Evolutionary conservation across 345 rosid genomes (phyloP).

Genomic region (Brassica incana): DNA sequence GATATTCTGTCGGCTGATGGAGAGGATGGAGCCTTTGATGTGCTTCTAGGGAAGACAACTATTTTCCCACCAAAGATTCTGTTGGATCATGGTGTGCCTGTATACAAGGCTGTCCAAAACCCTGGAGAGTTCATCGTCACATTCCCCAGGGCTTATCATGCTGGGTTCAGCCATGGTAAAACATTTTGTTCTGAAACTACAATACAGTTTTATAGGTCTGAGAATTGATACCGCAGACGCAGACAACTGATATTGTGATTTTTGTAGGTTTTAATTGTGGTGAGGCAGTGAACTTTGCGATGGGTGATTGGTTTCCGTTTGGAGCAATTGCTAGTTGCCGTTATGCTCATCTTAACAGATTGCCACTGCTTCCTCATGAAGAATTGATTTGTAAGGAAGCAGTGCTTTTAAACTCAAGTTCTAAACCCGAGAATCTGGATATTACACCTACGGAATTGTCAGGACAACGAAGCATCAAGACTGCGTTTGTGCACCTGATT

Average conservation of each 20-base stretch:
- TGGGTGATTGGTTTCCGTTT: slow-evolving; percentile 90
- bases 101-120: slow-evolving; percentile 58
- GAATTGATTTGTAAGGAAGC: slow-evolving; percentile 97
- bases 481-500: slow-evolving; percentile 75
- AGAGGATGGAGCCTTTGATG: slow-evolving; percentile 98
- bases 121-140: slow-evolving; percentile 95
- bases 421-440: slow-evolving; percentile 60
- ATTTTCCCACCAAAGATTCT: slow-evolving; percentile 89
- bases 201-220: too few relatives aligned
- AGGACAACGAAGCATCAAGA: slow-evolving; percentile 57
- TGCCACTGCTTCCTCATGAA: slow-evolving; percentile 97
- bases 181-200: too few relatives aligned
- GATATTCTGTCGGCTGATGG: slow-evolving; percentile 76
- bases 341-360: slow-evolving; percentile 84
- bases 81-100: slow-evolving; percentile 82
- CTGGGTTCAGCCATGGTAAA: too few relatives aligned
- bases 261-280: slow-evolving; percentile 77
- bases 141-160: too few relatives aligned
- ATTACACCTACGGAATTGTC: slow-evolving; percentile 57
- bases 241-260: too few relatives aligned
- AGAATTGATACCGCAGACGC: too few relatives aligned
- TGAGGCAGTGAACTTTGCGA: slow-evolving; percentile 99
- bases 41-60: slow-evolving; percentile 95
- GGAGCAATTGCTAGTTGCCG: slow-evolving; percentile 95
- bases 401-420: slow-evolving; percentile 60